These are phyloP conservation scores for Aphanocladium album DNA, from an alignment of 2,329 filamentous ascomycete genomes.

Conservation along the genomic window DNA sequence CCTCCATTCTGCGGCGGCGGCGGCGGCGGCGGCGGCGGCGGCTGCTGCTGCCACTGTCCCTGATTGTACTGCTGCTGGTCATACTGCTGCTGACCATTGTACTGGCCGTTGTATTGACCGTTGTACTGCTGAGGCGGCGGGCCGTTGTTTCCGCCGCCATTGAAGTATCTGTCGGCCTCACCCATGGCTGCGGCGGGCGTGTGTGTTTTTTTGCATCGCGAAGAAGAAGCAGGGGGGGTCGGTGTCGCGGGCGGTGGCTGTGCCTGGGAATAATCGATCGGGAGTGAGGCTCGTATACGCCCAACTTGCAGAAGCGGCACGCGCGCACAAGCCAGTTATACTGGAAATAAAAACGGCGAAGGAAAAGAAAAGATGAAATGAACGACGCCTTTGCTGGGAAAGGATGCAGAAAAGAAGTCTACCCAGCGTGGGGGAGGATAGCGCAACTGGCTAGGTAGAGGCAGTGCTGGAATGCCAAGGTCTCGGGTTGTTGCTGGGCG, in stretches of 20 bases:
- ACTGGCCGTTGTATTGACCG: slow-evolving; percentile 16
- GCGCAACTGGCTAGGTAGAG: background rate
- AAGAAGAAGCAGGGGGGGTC: background rate
- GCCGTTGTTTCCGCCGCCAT: slow-evolving; percentile 18
- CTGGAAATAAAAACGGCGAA: background rate
- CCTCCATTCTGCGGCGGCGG: slow-evolving; percentile 21
- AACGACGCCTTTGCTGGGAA: background rate
- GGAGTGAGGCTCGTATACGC: background rate
- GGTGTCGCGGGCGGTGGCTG: background rate
- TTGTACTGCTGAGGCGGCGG: slow-evolving; percentile 15
- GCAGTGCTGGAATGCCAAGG: slow-evolving; percentile 14
- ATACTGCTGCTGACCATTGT: slow-evolving; percentile 16
- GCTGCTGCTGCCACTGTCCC: slow-evolving; percentile 22
- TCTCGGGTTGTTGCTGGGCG: slow-evolving; percentile 10
- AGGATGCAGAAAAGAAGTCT: background rate
- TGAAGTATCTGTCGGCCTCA: slow-evolving; percentile 30
- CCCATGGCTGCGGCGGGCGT: slow-evolving; percentile 24
- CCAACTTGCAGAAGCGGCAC: background rate
- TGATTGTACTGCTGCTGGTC: slow-evolving; percentile 16
- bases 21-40: slow-evolving; percentile 23
- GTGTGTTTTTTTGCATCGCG: background rate
- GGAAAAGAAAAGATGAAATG: background rate
- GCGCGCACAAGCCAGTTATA: background rate
- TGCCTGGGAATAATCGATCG: background rate
- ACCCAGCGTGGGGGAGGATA: background rate